A percentile compares a stretch with the other conserved stretches of the same genome.
These are phyloP conservation scores for Fusarium ramigenum DNA, from an alignment of 2,329 filamentous ascomycete species.

Conservation along the genomic window DNA sequence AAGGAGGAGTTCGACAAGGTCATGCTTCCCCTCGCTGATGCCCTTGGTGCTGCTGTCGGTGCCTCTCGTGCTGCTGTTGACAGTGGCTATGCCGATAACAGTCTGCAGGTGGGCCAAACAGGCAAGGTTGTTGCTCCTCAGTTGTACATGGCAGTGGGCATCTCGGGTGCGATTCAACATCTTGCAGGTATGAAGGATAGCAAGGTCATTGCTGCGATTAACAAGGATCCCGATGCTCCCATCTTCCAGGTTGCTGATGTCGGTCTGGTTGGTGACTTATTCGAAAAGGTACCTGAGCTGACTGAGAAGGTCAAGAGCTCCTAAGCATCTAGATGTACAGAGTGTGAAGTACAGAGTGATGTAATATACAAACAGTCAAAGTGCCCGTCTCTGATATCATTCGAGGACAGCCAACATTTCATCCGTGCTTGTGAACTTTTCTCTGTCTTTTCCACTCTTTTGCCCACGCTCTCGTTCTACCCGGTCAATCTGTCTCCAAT, in stretches of 20 bases:
- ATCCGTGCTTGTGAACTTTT: slow-evolving; percentile 68
- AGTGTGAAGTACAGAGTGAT: slow-evolving; percentile 34
- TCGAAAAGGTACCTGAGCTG: slow-evolving; percentile 94
- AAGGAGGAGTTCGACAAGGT: slow-evolving; percentile 96
- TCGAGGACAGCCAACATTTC: slow-evolving; percentile 67
- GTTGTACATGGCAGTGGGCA: slow-evolving; percentile 93
- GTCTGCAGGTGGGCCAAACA: slow-evolving; percentile 96
- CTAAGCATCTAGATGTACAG: slow-evolving; percentile 41
- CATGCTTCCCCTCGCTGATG: slow-evolving; percentile 91
- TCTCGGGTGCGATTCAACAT: slow-evolving; percentile 97
- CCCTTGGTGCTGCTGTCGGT: slow-evolving; percentile 93
- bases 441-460: slow-evolving; percentile 77
- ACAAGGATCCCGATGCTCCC: slow-evolving; percentile 96
- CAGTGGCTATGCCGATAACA: slow-evolving; percentile 98
- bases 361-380: slow-evolving; percentile 43
- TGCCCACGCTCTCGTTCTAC: slow-evolving; percentile 76
- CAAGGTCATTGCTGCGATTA: slow-evolving; percentile 98
- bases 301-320: slow-evolving; percentile 88
- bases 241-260: slow-evolving; percentile 99
- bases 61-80: slow-evolving; percentile 95
- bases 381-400: slow-evolving; percentile 41
- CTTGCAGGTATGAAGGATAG: slow-evolving; percentile 99
- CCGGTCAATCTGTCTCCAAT: slow-evolving; percentile 86
- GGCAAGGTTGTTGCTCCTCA: slow-evolving; percentile 98
- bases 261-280: slow-evolving; percentile 92